Base-by-base conservation (phyloP, 2,329 filamentous ascomycete genomes). In the Grosmannia serpens region DNA sequence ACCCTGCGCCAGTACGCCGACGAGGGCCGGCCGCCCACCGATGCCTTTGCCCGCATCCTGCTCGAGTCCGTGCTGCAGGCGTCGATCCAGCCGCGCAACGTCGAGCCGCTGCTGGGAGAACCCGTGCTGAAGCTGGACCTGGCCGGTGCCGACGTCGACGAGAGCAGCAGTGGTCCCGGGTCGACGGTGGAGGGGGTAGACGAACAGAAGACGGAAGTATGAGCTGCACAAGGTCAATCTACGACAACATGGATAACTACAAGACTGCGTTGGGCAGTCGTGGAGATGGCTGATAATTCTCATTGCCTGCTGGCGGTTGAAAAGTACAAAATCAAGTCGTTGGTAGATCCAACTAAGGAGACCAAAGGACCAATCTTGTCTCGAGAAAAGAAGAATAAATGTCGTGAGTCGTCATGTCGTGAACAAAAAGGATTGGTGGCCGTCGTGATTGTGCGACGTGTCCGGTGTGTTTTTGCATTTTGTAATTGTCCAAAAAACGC, bases 31-130 rank as follows among this genome's bases (percentile, higher is more conserved):
- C 17, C 13, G 26, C 27, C 29, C 7, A 10, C 26, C 9, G 41
- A 47, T 22, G 55, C 52, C 9, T 10, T 49, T 6, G 33, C n/a
- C 15, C 55, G 55, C 13, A 26, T 52, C 4, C 13, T 51, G 47
- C 47, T 26, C 9, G 55, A 57, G 47, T 33, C 55, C 15, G 46
- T 57, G 24, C 55, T 57, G 35, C 55, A 57, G 55, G 55, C 55
- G 4, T 51, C 55, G 11, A 57, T 57, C 47, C 31, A 52, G 55
- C 55, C 55, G 15, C 55, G 55, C 22, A 57, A 57, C 47, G 15
- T 57, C 17, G 47, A 57, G 35, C 55, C 46, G 6, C 29, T 57
- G 7, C 33, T 57, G 17, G 47, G 46, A 11, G 27, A 20, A 15
- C 51, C 29, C 4, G 33, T 52, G 24, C 26, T 20, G 17, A 2